These are phyloP conservation scores for Cinnamomum chago DNA, from an alignment of 164 flowering plant genomes.

Conservation along the genomic window DNA sequence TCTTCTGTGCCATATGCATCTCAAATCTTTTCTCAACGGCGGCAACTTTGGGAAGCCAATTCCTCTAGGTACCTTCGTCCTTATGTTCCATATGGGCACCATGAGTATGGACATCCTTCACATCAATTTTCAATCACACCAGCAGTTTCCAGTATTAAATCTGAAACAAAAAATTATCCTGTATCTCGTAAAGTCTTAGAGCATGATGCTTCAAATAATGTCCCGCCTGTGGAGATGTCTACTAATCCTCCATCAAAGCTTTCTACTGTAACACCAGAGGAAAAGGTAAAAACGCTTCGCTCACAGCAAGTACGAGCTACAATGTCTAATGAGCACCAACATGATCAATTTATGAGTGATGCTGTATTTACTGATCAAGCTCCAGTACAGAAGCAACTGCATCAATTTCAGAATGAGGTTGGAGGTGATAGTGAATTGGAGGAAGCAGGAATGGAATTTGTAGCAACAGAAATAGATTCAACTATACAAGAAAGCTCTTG, in stretches of 20 bases:
- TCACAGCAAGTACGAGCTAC: constrained; percentile 19
- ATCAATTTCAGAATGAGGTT: constrained; percentile 29
- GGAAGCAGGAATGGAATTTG: constrained; percentile 17
- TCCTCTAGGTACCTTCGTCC: constrained; percentile 26
- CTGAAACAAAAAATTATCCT: constrained; percentile 26
- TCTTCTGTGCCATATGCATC: background rate
- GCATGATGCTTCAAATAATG: constrained; percentile 36
- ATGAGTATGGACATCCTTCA: constrained; percentile 24
- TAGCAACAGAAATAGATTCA: constrained; percentile 39
- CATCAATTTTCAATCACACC: constrained; percentile 30
- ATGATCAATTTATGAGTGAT: constrained; percentile 13
- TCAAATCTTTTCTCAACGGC: constrained; percentile 1
- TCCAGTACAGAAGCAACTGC: constrained; percentile 2
- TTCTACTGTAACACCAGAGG: constrained; percentile 15
- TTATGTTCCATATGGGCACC: constrained; percentile 18
- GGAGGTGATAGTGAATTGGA: constrained; percentile 41
- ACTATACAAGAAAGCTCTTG: constrained; percentile 50
- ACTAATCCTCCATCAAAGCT: constrained; percentile 23
- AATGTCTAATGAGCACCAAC: constrained; percentile 14
- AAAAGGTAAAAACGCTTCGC: constrained; percentile 22
- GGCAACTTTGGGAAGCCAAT: constrained; percentile 17
- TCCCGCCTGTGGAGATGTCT: constrained; percentile 29
- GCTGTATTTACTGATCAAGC: constrained; percentile 15
- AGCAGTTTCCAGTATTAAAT: constrained; percentile 22
- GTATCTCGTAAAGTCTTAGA: constrained; percentile 31